Conservation (phyloP, 2,329 filamentous ascomycete species). For the Plectosphaerella cucumerina region DNA sequence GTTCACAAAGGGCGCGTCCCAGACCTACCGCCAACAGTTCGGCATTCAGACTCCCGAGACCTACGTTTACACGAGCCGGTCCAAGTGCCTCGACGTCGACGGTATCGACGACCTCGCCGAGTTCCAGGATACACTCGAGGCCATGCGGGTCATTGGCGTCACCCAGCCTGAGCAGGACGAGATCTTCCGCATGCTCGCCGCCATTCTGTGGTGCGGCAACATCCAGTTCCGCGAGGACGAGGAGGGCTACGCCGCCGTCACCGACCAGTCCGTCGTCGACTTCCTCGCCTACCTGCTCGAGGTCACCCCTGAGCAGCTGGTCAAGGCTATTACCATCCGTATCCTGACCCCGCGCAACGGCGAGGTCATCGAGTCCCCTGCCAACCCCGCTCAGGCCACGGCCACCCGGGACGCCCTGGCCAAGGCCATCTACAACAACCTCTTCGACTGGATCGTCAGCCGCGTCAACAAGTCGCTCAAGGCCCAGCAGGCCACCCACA, state of each 20-base stretch:
- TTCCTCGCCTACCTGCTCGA: conserved; percentile 93
- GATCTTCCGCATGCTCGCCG: conserved; percentile 91
- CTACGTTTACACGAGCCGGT: conserved; percentile 89
- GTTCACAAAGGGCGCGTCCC: conserved; percentile 91
- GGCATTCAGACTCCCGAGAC: conserved; percentile 89
- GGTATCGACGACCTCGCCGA: conserved; percentile 91
- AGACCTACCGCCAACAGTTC: conserved; percentile 79
- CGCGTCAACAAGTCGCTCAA: conserved; percentile 86
- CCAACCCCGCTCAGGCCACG: conserved; percentile 81
- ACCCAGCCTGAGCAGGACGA: conserved; percentile 86
- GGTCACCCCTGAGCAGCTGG: conserved; percentile 73
- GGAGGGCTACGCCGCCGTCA: conserved; percentile 79
- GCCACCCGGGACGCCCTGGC: conserved; percentile 87
- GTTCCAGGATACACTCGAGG: conserved; percentile 83
- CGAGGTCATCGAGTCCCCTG: conserved; percentile 67
- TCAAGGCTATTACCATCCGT: conserved; percentile 84
- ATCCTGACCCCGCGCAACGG: conserved; percentile 69
- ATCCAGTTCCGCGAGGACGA: conserved; percentile 89
- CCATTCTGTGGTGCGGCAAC: conserved; percentile 92
- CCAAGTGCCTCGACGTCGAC: conserved; percentile 90
- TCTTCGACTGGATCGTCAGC: conserved; percentile 98
- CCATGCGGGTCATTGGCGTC: conserved; percentile 92
- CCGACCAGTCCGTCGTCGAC: conserved; percentile 86
- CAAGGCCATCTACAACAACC: conserved; percentile 94
- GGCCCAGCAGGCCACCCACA: conserved; percentile 68